A percentile compares a stretch with the other conserved stretches of the same genome.
phyloP scores from a whole-genome alignment of 75 land plant genomes.

The Selaginella tamariscina region DNA sequence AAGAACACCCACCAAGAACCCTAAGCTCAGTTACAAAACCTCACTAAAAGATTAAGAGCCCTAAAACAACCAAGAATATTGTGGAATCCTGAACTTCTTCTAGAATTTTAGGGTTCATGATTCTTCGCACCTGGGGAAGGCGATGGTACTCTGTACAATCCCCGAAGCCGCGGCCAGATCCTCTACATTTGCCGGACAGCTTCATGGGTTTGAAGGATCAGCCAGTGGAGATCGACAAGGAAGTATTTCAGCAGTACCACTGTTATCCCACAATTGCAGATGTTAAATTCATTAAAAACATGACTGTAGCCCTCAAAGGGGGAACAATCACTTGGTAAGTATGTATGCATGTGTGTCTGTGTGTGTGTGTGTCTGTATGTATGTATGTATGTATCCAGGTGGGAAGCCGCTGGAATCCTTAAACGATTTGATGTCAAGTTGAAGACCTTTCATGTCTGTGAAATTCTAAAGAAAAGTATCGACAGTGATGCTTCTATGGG shows the following conservation, averaged over 20 bases:
- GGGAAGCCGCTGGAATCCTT: background rate
- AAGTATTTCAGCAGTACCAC: background rate
- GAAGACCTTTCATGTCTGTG: background rate
- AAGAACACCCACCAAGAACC: background rate
- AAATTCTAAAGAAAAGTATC: background rate
- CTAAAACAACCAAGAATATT: background rate
- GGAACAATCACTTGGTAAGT: background rate
- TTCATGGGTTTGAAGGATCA: background rate
- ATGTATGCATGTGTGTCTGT: too few relatives aligned
- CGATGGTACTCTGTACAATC: background rate
- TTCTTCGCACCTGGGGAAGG: background rate
- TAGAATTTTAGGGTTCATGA: too few relatives aligned
- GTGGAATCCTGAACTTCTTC: too few relatives aligned
- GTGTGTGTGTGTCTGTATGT: too few relatives aligned
- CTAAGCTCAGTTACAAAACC: background rate
- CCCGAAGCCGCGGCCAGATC: background rate
- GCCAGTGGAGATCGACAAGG: constrained; percentile 4
- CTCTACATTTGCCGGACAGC: background rate
- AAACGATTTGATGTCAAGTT: background rate
- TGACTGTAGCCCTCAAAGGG: background rate
- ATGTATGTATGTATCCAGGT: too few relatives aligned
- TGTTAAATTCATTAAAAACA: background rate
- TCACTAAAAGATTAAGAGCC: too few relatives aligned
- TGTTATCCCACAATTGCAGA: background rate
- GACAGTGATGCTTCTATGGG: background rate